Conservation (phyloP, 2,329 filamentous ascomycete genomes). For the Trichoderma sp. region DNA sequence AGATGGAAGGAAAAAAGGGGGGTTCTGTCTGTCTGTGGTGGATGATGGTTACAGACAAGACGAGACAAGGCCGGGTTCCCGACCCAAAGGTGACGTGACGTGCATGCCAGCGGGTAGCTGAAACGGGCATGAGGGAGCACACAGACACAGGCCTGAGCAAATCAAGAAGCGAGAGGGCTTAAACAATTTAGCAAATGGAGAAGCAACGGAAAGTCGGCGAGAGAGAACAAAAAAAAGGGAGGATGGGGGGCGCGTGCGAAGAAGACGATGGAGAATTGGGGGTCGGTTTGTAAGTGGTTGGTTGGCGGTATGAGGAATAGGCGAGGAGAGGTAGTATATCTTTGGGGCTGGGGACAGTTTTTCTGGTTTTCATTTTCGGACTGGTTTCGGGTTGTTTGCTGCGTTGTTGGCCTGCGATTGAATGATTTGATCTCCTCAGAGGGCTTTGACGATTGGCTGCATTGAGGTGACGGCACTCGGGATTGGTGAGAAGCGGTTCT, state of each 20-base stretch:
- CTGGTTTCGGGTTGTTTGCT: neutral
- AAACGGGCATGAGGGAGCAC: slow-evolving; percentile 4
- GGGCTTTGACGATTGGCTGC: neutral
- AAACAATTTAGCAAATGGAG: neutral
- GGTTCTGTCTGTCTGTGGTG: neutral
- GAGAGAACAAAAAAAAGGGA: neutral
- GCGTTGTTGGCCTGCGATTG: slow-evolving; percentile 8
- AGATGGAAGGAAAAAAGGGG: neutral
- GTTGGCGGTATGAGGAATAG: neutral
- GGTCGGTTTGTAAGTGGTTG: neutral
- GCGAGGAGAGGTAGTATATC: neutral
- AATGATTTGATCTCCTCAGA: neutral
- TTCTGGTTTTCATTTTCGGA: neutral
- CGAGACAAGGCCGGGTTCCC: neutral
- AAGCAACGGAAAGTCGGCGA: neutral
- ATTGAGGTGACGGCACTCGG: neutral
- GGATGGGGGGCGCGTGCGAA: neutral
- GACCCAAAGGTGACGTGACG: slow-evolving; percentile 16
- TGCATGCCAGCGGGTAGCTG: slow-evolving; percentile 16
- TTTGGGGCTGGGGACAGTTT: neutral
- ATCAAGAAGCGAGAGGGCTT: neutral
- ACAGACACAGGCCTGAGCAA: neutral
- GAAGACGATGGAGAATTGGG: neutral
- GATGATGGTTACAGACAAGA: neutral
- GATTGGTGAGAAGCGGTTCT: slow-evolving; percentile 4